Conservation (phyloP, 257 asterid genomes). For the Nicotiana noctiflora region DNA sequence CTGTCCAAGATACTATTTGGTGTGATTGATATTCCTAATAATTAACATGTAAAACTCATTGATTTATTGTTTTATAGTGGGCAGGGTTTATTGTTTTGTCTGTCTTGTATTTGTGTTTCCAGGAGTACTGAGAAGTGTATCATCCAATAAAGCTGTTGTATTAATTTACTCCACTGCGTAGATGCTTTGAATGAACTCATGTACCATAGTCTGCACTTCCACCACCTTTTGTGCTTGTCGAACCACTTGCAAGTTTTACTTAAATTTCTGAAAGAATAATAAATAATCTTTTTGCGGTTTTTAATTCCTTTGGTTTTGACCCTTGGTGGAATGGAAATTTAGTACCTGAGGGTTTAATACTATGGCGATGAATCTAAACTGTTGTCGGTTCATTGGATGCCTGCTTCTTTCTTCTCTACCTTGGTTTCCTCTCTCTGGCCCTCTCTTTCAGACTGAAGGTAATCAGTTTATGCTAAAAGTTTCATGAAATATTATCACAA, state of each 20-base stretch:
- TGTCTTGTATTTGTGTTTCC: background rate
- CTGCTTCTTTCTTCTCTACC: background rate
- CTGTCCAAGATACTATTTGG: background rate
- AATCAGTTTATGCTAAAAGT: background rate
- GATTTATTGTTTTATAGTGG: background rate
- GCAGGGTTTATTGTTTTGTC: background rate
- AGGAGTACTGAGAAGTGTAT: background rate
- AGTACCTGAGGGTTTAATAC: background rate
- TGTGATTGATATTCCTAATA: background rate
- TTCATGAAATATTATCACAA: background rate
- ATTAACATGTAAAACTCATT: constrained; percentile 6
- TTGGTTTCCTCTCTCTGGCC: background rate
- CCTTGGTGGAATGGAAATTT: background rate
- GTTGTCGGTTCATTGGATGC: background rate
- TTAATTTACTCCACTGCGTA: background rate
- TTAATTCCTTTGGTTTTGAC: background rate
- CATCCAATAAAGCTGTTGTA: background rate
- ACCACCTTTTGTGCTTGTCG: background rate
- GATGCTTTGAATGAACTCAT: background rate
- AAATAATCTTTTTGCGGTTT: background rate
- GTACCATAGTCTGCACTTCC: background rate
- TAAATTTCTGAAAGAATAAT: background rate
- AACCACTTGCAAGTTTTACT: background rate
- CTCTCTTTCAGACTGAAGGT: background rate
- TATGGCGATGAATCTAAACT: background rate